phyloP scores from a whole-genome alignment of 1,139 yeast species.

The Hyphopichia buzzinii region DNA sequence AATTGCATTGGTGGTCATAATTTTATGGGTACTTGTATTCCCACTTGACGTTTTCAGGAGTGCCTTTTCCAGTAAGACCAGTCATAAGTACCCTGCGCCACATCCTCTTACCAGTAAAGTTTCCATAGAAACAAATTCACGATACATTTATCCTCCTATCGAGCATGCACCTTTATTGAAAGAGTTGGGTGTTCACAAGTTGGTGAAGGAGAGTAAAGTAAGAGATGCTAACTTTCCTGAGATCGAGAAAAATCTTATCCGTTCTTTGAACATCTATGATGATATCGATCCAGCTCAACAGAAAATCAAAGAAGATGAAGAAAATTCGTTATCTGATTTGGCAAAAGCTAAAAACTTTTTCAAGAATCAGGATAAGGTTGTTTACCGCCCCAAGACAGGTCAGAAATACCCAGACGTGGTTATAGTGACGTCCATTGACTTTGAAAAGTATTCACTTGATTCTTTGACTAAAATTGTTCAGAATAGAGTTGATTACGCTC shows the following conservation, averaged over 20 bases:
- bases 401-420: slow-evolving; percentile 64
- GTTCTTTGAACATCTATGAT: slow-evolving; percentile 44
- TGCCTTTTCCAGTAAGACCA: slow-evolving; percentile 7
- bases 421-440: slow-evolving; percentile 80
- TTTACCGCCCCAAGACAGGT: slow-evolving; percentile 42
- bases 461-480: slow-evolving; percentile 67
- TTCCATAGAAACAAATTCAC: slow-evolving; percentile 43
- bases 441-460: slow-evolving; percentile 59
- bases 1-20: slow-evolving; percentile 15
- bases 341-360: slow-evolving; percentile 54
- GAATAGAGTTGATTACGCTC: slow-evolving; percentile 81
- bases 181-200: slow-evolving; percentile 50
- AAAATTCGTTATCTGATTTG: slow-evolving; percentile 35
- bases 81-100: slow-evolving; percentile 25
- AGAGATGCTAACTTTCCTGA: slow-evolving; percentile 38
- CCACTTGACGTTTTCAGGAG: slow-evolving; percentile 16
- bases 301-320: slow-evolving; percentile 37
- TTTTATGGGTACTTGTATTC: slow-evolving; percentile 24
- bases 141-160: slow-evolving; percentile 62
- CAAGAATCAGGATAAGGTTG: slow-evolving; percentile 63
- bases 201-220: slow-evolving; percentile 45
- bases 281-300: slow-evolving; percentile 43
- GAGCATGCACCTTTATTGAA: slow-evolving; percentile 62
- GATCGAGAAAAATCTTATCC: slow-evolving; percentile 29
- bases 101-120: slow-evolving; percentile 35